Evolutionary conservation across 2,329 filamentous ascomycete genomes (phyloP), one percentile per base, ranked within the genome.

Genomic region (Phaeoacremonium minimum): DNA sequence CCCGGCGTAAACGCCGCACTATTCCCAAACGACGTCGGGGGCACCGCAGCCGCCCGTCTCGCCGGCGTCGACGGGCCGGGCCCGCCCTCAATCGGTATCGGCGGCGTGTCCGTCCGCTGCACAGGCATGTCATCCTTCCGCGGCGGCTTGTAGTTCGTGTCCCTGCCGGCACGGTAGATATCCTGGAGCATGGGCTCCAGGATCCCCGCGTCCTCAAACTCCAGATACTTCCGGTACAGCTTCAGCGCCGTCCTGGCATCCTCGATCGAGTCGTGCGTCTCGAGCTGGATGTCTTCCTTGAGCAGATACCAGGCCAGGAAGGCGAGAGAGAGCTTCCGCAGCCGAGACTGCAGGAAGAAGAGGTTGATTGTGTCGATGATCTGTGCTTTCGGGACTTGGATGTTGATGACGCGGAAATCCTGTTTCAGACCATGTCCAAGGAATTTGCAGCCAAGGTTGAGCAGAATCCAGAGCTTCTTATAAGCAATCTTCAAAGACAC

Each of bases 321-420:
- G 18, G 91, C 86, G 15, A 98, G 72, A 7, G 85, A 93, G 3
- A 98, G 76, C 55, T 90, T 93, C n/a, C 94, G 81, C 36, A 87
- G 76, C 19, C 88, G 83, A 13, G 78, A 73, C 38, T 84, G 80
- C 40, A 95, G 80, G 61, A 86, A 94, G 67, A 95, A 97, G 2
- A 95, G 73, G 45, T 94, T 85, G 47, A 90, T 89, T 0, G 94
- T 98, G 61, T 98, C 93, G 37, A 98, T 88, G 22, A 95, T 85
- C 58, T 98, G 93, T 4, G 77, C 63, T 55, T 84, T 87, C 2
- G 94, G 93, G 0, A 98, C 85, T 57, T 96, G 87, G 38, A 98
- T 96, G 60, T 98, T 98, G 63, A 95, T 95, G 38, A 95, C 95
- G 36, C 93, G 87, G 65, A 98, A 97, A 61, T 98, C 93, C 49